Evolutionary conservation across 2,329 filamentous ascomycete species (phyloP), one percentile per base, ranked within the genome.

Genomic region (Dothistroma septosporum): DNA sequence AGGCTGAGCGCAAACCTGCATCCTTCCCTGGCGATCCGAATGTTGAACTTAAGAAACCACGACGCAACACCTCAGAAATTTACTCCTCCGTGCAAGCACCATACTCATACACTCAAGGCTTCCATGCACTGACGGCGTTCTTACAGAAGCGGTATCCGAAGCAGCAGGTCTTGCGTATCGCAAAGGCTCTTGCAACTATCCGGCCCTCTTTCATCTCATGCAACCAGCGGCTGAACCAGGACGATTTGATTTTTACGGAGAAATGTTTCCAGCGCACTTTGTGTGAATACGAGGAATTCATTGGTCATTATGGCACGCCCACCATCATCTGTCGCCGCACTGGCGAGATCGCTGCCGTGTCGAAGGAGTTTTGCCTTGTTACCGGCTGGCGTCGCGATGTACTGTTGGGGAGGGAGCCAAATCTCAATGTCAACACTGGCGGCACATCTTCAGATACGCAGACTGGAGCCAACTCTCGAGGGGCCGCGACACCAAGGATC

Each of bases 191-290:
- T 56, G 89, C 91, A 7, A 91, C 89, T 49, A 96, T 97, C 68
- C 88, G 94, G 8, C 93, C 94, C 1, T 94, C 92, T 0, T 94
- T 99, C 73, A 93, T 97, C 64, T 88, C 92, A 11, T 95, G 91
- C 64, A 96, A 91, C 21, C 90, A 90, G 70, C 92, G 91, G n/a
- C 80, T 97, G 62, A 92, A 91, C 65, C 82, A 87, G 19, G 88
- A 94, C 70, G 94, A 99, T 75, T 80, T 97, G 31, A 87, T 99
- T 22, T 97, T 97, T 75, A 96, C 96, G 89, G 94, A 99, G 75
- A 96, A 96, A 77, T 95, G 90, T 70, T 91, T 97, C 72, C 94
- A 99, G 76, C 86, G 94, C 41, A 95, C 91, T 0, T 81, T 97
- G 11, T 91, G 92, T 71, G 92, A 96, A 73, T 95, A 96, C 70